These are phyloP conservation scores for Geotrichum fermentans DNA, from an alignment of 1,139 yeast species.

Conservation along the genomic window DNA sequence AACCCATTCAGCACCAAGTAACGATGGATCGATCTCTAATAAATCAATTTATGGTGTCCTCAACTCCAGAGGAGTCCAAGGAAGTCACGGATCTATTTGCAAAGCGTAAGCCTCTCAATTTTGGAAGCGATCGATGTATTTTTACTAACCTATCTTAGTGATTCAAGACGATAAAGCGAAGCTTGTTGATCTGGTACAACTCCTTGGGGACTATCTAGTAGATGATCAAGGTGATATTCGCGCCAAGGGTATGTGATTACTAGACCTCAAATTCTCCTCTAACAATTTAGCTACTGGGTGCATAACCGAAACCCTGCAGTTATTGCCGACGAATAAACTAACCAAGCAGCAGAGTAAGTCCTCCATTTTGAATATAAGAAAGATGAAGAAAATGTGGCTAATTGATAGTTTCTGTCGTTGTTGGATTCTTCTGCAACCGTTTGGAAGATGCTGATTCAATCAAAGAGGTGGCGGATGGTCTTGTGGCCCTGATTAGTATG, in stretches of 20 bases:
- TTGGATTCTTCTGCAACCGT: constrained; percentile 60
- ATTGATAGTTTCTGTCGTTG: constrained; percentile 45
- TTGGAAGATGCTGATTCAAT: constrained; percentile 59
- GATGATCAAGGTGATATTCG: constrained; percentile 59
- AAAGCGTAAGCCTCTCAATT: constrained; percentile 5
- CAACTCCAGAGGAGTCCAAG: constrained; percentile 6
- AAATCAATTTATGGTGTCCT: constrained; percentile 26
- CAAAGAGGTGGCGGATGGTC: constrained; percentile 51
- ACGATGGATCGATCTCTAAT: constrained; percentile 23
- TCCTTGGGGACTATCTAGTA: constrained; percentile 58
- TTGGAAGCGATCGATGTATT: neutral
- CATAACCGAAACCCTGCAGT: constrained; percentile 48
- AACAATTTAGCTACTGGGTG: constrained; percentile 50
- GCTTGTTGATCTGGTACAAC: constrained; percentile 51
- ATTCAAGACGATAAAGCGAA: constrained; percentile 40
- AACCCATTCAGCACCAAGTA: no score
- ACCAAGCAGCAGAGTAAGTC: constrained; percentile 54
- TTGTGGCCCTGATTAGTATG: constrained; percentile 51
- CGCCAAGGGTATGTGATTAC: constrained; percentile 29
- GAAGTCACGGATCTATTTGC: constrained; percentile 19
- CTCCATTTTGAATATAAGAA: neutral
- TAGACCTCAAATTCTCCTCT: no score
- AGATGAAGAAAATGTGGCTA: neutral
- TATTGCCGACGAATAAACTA: constrained; percentile 41
- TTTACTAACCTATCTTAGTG: constrained; percentile 24